A percentile compares a stretch with the other conserved stretches of the same genome.
These are phyloP conservation scores for Yamadazyma sp. DNA, from an alignment of 1,139 yeast genomes.

Conservation along the genomic window DNA sequence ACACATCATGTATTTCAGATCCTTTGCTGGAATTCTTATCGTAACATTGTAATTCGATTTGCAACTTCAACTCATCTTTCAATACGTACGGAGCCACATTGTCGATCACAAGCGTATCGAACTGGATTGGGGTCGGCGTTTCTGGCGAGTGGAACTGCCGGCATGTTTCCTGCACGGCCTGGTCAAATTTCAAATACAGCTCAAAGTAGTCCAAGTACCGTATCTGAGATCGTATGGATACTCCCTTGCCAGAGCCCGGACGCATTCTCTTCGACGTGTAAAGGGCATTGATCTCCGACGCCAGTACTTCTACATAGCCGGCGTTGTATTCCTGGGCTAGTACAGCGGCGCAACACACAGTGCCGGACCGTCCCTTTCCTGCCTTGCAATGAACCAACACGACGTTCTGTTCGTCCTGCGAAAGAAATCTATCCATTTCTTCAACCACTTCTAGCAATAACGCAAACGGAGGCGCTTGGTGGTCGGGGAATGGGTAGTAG, in stretches of 20 bases:
- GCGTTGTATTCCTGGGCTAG: slow-evolving; percentile 41
- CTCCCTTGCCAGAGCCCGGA: slow-evolving; percentile 59
- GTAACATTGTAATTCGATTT: slow-evolving; percentile 5
- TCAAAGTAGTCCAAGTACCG: slow-evolving; percentile 66
- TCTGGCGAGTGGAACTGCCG: neutral
- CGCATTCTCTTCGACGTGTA: slow-evolving; percentile 66
- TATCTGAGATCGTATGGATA: slow-evolving; percentile 69
- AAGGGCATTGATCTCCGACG: slow-evolving; percentile 46
- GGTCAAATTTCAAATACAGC: slow-evolving; percentile 21
- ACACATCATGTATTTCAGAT: neutral
- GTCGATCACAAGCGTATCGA: slow-evolving; percentile 1
- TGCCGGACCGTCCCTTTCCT: slow-evolving; percentile 91
- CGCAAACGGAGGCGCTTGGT: slow-evolving; percentile 68
- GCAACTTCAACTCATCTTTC: neutral
- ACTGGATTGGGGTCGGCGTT: neutral
- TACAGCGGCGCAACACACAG: slow-evolving; percentile 69
- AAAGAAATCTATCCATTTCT: slow-evolving; percentile 47
- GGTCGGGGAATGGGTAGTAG: slow-evolving; percentile 69
- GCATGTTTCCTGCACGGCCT: neutral
- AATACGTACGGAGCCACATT: slow-evolving; percentile 1
- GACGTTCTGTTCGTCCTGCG: slow-evolving; percentile 33
- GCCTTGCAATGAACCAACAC: slow-evolving; percentile 86
- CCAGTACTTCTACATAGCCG: slow-evolving; percentile 18
- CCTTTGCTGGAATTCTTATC: slow-evolving; percentile 2
- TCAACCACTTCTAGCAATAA: slow-evolving; percentile 44